Conservation (phyloP, 106 monocot species). For the Ottelia alismoides region DNA sequence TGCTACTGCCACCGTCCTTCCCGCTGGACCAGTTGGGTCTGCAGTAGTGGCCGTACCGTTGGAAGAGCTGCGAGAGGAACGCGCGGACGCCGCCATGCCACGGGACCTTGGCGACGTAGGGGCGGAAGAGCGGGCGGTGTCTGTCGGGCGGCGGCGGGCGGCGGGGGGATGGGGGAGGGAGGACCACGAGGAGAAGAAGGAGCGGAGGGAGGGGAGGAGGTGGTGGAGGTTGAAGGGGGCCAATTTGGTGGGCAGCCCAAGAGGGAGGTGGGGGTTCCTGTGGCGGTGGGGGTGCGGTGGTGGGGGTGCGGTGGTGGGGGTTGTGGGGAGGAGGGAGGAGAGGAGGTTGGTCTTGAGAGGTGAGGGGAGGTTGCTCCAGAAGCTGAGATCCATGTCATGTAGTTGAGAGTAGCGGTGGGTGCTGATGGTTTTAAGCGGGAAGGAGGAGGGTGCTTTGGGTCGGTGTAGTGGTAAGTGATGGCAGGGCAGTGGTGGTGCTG, state of each 20-base stretch:
- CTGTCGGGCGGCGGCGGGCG: background rate
- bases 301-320: conserved; percentile 1
- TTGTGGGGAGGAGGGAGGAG: background rate
- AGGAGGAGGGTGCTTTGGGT: too few relatives aligned
- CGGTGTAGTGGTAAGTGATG: too few relatives aligned
- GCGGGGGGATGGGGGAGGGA: background rate
- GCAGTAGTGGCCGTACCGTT: conserved; percentile 94
- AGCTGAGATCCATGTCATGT: conserved; percentile 9
- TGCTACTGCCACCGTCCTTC: conserved; percentile 88
- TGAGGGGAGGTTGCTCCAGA: conserved; percentile 5
- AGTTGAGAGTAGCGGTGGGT: too few relatives aligned
- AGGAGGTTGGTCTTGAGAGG: background rate
- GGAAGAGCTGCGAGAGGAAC: conserved; percentile 82
- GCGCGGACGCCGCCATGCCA: conserved; percentile 84
- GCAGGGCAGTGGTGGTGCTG: too few relatives aligned
- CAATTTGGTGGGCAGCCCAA: background rate
- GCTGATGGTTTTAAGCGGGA: too few relatives aligned
- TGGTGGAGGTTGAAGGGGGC: background rate
- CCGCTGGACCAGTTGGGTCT: conserved; percentile 99
- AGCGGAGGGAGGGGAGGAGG: conserved; percentile 1
- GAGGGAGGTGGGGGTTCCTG: background rate
- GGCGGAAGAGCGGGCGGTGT: conserved; percentile 39
- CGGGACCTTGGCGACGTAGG: conserved; percentile 87
- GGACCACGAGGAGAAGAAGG: background rate
- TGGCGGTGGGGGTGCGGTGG: background rate